phyloP scores from a whole-genome alignment of 345 rosid species.

The Gossypium raimondii region DNA sequence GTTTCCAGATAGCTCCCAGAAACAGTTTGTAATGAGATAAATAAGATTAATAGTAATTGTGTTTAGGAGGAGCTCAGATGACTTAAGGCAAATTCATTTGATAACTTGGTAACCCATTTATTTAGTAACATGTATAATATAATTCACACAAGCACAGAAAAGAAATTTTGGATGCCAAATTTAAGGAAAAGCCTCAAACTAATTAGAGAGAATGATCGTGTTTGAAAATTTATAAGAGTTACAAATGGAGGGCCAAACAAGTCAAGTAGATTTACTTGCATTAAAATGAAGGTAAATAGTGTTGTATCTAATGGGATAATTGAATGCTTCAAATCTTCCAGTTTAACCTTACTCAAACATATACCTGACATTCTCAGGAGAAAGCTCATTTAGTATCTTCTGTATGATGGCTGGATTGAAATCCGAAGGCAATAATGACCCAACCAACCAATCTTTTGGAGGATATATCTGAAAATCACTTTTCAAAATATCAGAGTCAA shows the following conservation, averaged over 20 bases:
- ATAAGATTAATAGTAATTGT: background rate
- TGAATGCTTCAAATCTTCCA: background rate
- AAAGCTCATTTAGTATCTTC: conserved; percentile 60
- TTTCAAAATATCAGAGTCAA: conserved; percentile 3
- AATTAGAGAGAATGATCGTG: background rate
- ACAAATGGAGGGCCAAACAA: background rate
- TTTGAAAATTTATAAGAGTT: background rate
- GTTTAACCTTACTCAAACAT: background rate
- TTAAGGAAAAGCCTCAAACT: background rate
- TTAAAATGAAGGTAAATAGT: background rate
- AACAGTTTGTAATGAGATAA: background rate
- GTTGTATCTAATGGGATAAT: background rate
- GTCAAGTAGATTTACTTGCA: background rate
- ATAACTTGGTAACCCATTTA: background rate
- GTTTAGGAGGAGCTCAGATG: background rate
- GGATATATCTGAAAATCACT: conserved; percentile 55
- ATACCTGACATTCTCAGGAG: conserved; percentile 43
- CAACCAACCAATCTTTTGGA: conserved; percentile 78
- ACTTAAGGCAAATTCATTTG: background rate
- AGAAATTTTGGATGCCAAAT: background rate
- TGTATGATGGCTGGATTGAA: conserved; percentile 57
- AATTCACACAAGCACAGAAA: background rate
- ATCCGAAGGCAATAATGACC: conserved; percentile 66
- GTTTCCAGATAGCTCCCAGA: background rate
- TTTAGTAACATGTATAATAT: background rate